A percentile compares a stretch with the other conserved stretches of the same genome.
Evolutionary conservation across 805 yeast genomes (phyloP).

Genomic region (Wickerhamomyces canadensis): DNA sequence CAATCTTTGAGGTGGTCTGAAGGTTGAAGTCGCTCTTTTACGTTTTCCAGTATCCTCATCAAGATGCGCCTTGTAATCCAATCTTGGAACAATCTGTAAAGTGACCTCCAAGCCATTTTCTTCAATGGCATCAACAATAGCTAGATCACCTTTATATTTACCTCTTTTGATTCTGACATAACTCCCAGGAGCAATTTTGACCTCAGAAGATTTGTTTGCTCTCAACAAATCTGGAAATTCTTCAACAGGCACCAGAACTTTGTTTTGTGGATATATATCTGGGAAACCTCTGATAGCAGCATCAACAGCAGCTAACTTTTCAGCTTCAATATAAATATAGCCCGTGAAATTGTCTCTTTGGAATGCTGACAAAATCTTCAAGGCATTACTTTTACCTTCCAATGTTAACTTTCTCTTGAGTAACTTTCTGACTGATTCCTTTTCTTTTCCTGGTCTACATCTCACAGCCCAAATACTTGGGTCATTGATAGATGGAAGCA

Average conservation of each 20-base stretch:
- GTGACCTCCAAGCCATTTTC: constrained; percentile 96
- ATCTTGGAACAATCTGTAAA: constrained; percentile 85
- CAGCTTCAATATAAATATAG: constrained; percentile 90
- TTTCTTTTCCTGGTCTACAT: constrained; percentile 90
- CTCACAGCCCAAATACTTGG: constrained; percentile 95
- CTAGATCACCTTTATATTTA: constrained; percentile 87
- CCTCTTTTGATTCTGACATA: constrained; percentile 91
- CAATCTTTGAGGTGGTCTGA: constrained; percentile 79
- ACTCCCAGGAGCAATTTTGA: constrained; percentile 84
- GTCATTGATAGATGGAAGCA: constrained; percentile 93
- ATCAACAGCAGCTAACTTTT: constrained; percentile 86
- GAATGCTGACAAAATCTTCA: constrained; percentile 83
- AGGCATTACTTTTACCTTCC: constrained; percentile 68
- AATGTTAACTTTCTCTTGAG: constrained; percentile 78
- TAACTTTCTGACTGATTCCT: constrained; percentile 79
- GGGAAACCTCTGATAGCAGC: constrained; percentile 86
- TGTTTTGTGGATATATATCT: constrained; percentile 68
- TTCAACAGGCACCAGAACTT: constrained; percentile 87
- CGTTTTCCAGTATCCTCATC: constrained; percentile 48
- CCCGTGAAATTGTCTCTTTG: constrained; percentile 93
- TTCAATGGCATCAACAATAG: constrained; percentile 85
- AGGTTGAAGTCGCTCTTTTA: constrained; percentile 51
- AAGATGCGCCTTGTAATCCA: constrained; percentile 77
- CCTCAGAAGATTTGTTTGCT: constrained; percentile 83
- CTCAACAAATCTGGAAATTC: constrained; percentile 91